Base-by-base conservation (phyloP, 1,284 basidiomycete species). In the Melampsora americana region DNA sequence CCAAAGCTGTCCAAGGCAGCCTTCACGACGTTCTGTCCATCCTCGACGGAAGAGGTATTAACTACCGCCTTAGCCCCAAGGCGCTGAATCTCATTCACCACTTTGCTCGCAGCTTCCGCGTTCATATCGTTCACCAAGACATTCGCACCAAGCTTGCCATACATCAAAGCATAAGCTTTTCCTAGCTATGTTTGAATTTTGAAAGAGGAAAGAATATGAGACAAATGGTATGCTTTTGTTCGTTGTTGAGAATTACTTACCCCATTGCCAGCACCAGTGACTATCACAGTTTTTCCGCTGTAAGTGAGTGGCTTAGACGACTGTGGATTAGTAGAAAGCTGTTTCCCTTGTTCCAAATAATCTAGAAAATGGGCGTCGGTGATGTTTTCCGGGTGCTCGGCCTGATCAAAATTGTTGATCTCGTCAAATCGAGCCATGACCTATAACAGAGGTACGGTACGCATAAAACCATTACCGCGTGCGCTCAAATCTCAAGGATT, bases 111-210 rank as follows among this genome's bases (percentile, higher is more conserved):
- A 28, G 88, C 89, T 80, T 92, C 91, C 82, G 91, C 90, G 82
- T 87, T 92, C 76, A 99, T 90, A 82, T 99, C 96, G 83, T 99
- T 99, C 77, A 99, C 89, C 59, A 99, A 92, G 46, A 99, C 92
- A 81, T 97, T 98, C 28, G 93, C 95, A 42, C 96, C 96, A 5
- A 95, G 87, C 78, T 88, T 89, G 59, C 87, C 92, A 81, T 92
- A 99, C 90, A 96, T 92, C 77, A 90, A 86, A 0, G 96, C 92
- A 83, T 99, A 97, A 5, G 89, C 89, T 64, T 94, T 89, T 32
- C 96, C 96, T 44, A 99, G 89, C 71, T 73, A 80, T 80, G 81
- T 59, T 80, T 80, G 77, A 80, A 80, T 14, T 80, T 80, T 78
- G 5, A 60, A 35, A 35, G 32, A 20, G 20, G 26, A 23, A n/a